Base-by-base conservation (phyloP, 2,329 filamentous ascomycete genomes). In the Aspergillus aculeatinus region DNA sequence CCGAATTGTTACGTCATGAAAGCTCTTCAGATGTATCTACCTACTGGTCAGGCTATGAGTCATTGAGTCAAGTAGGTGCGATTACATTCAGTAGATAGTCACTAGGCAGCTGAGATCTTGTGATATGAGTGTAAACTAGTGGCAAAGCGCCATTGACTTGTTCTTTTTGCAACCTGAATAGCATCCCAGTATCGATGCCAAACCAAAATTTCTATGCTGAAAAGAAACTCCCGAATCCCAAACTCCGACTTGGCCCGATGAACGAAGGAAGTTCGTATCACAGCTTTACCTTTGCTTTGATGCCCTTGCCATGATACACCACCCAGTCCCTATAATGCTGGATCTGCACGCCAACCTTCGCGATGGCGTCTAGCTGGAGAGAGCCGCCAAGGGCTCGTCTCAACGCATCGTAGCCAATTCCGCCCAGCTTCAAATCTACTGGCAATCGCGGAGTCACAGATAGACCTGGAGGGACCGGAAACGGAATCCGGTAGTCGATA, bases 401-500 rank as follows among this genome's bases (percentile, higher is more conserved):
- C 14, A 98, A 81, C 55, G 90, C 91, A 47, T 92, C 91, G 67
- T 94, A 96, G 2, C 94, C 95, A 11, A 96, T 86, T 14, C 87
- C 87, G 14, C 86, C 87, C 19, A 92, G 72, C 35, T 86, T 87
- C 89, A 93, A 94, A 47, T 89, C 82, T 0, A 98, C 94, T 0
- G 94, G 93, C 48, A 99, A 73, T 59, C 84, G 84, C 0, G 94
- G 94, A 0, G 89, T 91, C 58, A 84, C 78, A 2, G 88, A 90
- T 1, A 85, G 73, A 0, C 92, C 91, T 0, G 93, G 92, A 0
- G 89, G 88, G 1, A 92, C 89, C 2, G 86, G 84, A 69, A 98
- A 94, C 0, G 90, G 86, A 16, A 86, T 72, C 44, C 88, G 82
- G 72, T 95, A 91, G 25, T 89, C 67, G 60, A 98, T 97, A 27